Evolutionary conservation across 768 basidiomycete genomes (phyloP).

Genomic region (Clitopilus passeckerianus): DNA sequence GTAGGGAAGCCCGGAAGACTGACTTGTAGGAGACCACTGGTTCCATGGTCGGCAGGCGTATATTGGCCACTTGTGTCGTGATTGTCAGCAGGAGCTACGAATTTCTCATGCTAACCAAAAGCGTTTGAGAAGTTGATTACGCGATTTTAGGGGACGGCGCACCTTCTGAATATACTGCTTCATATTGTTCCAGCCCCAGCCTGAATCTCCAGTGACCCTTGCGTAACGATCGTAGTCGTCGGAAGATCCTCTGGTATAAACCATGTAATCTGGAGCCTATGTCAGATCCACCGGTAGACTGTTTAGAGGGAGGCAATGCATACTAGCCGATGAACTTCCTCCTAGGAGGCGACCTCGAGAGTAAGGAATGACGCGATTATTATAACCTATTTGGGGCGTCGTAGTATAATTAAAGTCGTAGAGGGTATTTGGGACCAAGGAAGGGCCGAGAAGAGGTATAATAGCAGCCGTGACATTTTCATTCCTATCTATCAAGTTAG

Average conservation of each 20-base stretch:
- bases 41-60: constrained; percentile 18
- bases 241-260: constrained; percentile 26
- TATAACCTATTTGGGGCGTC: constrained; percentile 22
- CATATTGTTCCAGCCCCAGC: constrained; percentile 33
- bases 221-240: constrained; percentile 33
- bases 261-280: constrained; percentile 23
- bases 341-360: constrained; percentile 29
- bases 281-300: not conserved
- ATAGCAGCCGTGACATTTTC: constrained; percentile 10
- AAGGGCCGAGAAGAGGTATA: constrained; percentile 12
- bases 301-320: constrained; percentile 1
- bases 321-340: constrained; percentile 26
- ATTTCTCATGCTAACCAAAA: constrained; percentile 19
- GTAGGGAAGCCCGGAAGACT: constrained; percentile 19
- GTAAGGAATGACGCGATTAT: constrained; percentile 24
- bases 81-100: constrained; percentile 18
- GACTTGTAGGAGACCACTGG: constrained; percentile 16
- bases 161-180: constrained; percentile 15
- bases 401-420: constrained; percentile 31
- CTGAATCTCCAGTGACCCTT: constrained; percentile 24
- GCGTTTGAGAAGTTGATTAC: not conserved
- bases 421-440: constrained; percentile 11
- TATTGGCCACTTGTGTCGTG: constrained; percentile 22
- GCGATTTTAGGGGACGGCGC: constrained; percentile 19
- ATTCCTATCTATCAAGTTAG: constrained; percentile 9